A percentile compares a stretch with the other conserved stretches of the same genome.
Evolutionary conservation across 140 eudicot genomes (phyloP).

Genomic region (Anethum foeniculum): DNA sequence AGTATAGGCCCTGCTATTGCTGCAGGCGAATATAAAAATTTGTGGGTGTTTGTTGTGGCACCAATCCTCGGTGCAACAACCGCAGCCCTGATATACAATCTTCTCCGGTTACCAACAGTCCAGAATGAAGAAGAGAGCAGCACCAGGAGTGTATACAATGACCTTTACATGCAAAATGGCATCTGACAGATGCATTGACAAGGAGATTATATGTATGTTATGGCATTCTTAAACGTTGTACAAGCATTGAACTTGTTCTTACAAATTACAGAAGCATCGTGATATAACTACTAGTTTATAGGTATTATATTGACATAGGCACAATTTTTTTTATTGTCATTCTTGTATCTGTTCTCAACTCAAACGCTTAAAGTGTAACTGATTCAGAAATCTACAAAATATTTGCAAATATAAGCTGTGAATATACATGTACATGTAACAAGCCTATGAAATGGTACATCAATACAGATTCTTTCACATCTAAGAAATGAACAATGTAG

Average conservation of each 20-base stretch:
- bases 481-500: conserved; percentile 3
- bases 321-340: not conserved
- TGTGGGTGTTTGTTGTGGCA: conserved; percentile 38
- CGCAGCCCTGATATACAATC: conserved; percentile 30
- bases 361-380: not conserved
- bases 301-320: not conserved
- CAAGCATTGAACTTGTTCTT: not conserved
- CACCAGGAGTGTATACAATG: conserved; percentile 22
- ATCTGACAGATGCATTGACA: not conserved
- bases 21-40: conserved; percentile 35
- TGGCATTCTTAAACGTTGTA: not conserved
- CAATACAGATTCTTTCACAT: not conserved
- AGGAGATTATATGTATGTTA: not conserved
- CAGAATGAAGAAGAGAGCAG: conserved; percentile 5
- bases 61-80: conserved; percentile 45
- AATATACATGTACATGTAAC: not conserved
- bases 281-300: not conserved
- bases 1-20: conserved; percentile 57
- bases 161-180: not conserved
- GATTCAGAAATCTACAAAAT: not conserved
- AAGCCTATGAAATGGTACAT: conserved; percentile 9
- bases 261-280: not conserved
- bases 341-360: not conserved
- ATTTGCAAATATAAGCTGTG: conserved; percentile 7
- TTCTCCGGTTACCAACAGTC: conserved; percentile 32